Conservation (phyloP, 371 early-diverging fungal species). For the Actinomortierella ambigua region DNA sequence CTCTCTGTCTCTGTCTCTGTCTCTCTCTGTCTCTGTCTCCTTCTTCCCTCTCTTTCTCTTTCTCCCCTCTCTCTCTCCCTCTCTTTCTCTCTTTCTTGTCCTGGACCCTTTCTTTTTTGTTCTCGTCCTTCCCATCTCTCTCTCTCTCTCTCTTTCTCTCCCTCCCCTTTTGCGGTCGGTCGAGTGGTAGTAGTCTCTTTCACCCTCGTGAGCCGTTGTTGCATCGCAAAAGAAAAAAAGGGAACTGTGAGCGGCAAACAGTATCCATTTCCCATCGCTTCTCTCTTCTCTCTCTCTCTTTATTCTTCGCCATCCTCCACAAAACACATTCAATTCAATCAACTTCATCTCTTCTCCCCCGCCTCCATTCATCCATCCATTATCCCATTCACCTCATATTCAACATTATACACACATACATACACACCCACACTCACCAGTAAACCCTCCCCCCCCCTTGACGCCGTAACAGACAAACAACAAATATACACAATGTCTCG, state of each 20-base stretch:
- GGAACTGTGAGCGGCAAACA: neutral
- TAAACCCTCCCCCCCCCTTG: neutral
- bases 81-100: neutral
- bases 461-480: neutral
- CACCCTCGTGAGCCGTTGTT: neutral
- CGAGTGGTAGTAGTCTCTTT: neutral
- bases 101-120: no score
- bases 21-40: neutral
- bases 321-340: neutral
- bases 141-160: neutral
- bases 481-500: slow-evolving; percentile 30
- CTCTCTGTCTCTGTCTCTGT: slow-evolving; percentile 4
- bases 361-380: slow-evolving; percentile 1
- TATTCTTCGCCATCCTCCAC: neutral
- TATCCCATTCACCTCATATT: neutral
- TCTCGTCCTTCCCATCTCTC: neutral
- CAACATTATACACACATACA: neutral
- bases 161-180: neutral
- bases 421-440: neutral
- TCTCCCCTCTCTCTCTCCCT: neutral
- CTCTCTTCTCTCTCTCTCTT: slow-evolving; percentile 2
- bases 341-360: neutral
- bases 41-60: neutral
- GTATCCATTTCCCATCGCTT: neutral
- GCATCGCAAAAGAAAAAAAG: no score